Conservation (phyloP, 75 land plant genomes). For the Selaginella moellendorffii region DNA sequence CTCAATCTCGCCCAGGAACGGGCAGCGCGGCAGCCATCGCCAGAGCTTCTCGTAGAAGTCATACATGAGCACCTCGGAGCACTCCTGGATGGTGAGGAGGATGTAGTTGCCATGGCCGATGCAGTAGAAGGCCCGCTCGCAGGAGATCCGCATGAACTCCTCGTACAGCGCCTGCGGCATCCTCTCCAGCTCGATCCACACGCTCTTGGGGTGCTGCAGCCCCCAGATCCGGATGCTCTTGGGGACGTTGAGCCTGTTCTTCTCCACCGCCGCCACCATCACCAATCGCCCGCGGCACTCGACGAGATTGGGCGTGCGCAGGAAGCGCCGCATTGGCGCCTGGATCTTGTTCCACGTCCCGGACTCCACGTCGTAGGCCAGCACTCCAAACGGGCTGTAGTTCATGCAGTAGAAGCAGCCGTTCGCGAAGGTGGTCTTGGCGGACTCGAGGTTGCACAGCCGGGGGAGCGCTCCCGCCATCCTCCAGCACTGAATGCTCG, state of each 20-base stretch:
- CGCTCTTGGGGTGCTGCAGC: conserved; percentile 33
- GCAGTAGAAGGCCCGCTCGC: conserved; percentile 37
- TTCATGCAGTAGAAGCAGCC: conserved; percentile 81
- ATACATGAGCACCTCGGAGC: conserved; percentile 25
- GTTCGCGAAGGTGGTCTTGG: conserved; percentile 28
- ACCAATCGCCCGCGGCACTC: conserved; percentile 56
- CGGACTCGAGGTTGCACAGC: conserved; percentile 68
- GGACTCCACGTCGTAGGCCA: conserved; percentile 35
- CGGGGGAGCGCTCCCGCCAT: conserved; percentile 44
- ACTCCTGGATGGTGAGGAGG: conserved; percentile 20
- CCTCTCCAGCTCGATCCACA: conserved; percentile 64
- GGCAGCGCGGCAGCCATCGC: conserved; percentile 63
- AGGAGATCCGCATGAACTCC: conserved; percentile 36
- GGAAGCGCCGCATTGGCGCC: conserved; percentile 83
- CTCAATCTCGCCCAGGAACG: conserved; percentile 13
- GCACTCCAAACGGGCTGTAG: conserved; percentile 63
- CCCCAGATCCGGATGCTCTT: conserved; percentile 57
- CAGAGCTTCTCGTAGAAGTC: conserved; percentile 43
- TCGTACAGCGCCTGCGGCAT: conserved; percentile 59
- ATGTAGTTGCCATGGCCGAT: conserved; percentile 50
- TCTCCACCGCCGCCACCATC: conserved; percentile 78
- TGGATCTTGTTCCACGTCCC: conserved; percentile 63
- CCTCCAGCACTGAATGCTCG: conserved; percentile 44
- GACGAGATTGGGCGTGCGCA: conserved; percentile 64
- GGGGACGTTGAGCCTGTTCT: conserved; percentile 80